Evolutionary conservation across 345 rosid genomes (phyloP).

Genomic region (Brassica juncea): DNA sequence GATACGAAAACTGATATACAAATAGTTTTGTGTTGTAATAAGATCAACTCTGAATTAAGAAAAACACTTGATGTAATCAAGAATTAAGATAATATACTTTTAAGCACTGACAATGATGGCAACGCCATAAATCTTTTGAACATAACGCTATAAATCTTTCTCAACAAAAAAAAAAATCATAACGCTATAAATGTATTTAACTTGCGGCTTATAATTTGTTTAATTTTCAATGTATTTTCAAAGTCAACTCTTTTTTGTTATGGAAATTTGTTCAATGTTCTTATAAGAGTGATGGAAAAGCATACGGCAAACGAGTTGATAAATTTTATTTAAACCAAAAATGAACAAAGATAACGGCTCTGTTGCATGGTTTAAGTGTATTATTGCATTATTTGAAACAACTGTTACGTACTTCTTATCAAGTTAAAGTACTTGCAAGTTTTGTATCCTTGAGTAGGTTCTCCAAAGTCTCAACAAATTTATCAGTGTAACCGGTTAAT

Average conservation of each 20-base stretch:
- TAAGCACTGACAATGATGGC: background rate
- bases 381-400: background rate
- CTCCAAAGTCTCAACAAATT: slow-evolving; percentile 11
- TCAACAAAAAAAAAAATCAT: too few relatives aligned
- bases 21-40: too few relatives aligned
- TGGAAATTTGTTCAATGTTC: background rate
- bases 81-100: background rate
- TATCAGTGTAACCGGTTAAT: slow-evolving; percentile 3
- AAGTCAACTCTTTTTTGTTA: background rate
- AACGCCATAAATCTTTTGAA: background rate
- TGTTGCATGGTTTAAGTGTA: background rate
- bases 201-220: background rate
- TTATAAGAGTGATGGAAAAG: background rate
- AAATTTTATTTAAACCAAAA: background rate
- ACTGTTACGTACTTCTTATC: background rate
- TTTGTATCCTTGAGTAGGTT: slow-evolving; percentile 7
- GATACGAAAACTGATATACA: too few relatives aligned
- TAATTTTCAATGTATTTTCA: background rate
- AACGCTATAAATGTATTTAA: background rate
- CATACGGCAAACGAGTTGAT: background rate
- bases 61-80: background rate
- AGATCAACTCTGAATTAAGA: too few relatives aligned
- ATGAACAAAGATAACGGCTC: background rate
- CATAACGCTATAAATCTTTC: too few relatives aligned
- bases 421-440: background rate